A percentile compares a stretch with the other conserved stretches of the same genome.
Conservation (phyloP, 495 filamentous ascomycete genomes). For the Aspergillus sparsus region DNA sequence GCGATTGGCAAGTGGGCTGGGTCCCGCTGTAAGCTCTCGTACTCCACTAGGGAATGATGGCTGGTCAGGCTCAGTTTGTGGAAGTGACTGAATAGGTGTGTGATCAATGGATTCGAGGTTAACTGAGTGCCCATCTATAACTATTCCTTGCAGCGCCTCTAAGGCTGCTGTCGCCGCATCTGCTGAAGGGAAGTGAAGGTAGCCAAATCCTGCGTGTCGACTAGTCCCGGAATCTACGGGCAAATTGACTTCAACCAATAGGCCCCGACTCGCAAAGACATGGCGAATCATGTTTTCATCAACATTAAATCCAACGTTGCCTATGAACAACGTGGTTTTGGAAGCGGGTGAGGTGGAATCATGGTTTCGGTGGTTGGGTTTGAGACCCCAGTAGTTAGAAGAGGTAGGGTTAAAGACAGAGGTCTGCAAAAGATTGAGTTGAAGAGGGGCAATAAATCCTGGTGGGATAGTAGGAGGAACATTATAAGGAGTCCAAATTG, state of each 20-base stretch:
- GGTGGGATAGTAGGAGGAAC: not conserved
- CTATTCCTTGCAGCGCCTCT: conserved; percentile 68
- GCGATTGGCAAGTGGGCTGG: conserved; percentile 11
- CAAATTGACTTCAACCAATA: conserved; percentile 73
- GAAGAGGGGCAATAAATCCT: not conserved
- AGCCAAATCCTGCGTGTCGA: conserved; percentile 89
- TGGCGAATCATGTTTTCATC: conserved; percentile 70
- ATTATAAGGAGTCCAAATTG: not conserved
- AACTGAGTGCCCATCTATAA: conserved; percentile 77
- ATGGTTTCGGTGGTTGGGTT: not conserved
- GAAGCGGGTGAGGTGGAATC: conserved; percentile 2
- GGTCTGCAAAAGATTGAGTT: not conserved
- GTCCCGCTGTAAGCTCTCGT: not conserved
- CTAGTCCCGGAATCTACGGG: conserved; percentile 82
- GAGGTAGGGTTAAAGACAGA: not conserved
- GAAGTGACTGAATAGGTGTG: conserved; percentile 25
- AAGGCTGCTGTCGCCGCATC: conserved; percentile 79
- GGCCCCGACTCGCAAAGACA: conserved; percentile 72
- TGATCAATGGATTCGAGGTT: conserved; percentile 79
- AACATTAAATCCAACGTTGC: conserved; percentile 85
- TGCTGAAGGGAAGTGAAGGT: conserved; percentile 73
- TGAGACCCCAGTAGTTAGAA: not conserved
- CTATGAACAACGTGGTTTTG: conserved; percentile 66
- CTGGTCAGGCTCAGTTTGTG: not conserved
- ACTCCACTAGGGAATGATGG: not conserved